Evolutionary conservation across 305 asterid species (phyloP).

Genomic region (Solanum aculeatissimum): DNA sequence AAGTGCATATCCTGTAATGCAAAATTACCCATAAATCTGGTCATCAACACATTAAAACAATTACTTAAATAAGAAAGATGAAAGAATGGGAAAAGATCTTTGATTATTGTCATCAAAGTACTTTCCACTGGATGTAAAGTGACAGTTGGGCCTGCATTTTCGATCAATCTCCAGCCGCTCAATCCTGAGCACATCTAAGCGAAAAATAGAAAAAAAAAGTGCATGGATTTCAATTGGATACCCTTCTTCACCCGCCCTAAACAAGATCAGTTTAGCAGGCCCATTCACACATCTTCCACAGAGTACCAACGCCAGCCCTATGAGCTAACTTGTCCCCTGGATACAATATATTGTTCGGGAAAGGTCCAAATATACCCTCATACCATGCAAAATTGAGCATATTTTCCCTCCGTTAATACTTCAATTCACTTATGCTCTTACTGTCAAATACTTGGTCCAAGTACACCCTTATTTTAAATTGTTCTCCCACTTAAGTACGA

Average conservation of each 20-base stretch:
- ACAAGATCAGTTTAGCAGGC: background rate
- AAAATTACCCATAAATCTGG: background rate
- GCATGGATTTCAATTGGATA: background rate
- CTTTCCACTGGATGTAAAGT: background rate
- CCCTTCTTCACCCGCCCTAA: background rate
- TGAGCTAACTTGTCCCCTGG: background rate
- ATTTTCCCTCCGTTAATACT: background rate
- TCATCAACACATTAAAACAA: background rate
- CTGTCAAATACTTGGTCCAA: background rate
- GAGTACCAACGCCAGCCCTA: background rate
- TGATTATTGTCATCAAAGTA: background rate
- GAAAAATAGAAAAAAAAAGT: background rate
- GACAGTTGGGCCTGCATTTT: background rate
- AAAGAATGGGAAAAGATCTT: background rate
- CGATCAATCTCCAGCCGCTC: background rate
- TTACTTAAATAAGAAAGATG: background rate
- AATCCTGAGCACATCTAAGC: background rate
- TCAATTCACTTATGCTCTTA: background rate
- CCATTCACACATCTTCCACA: background rate
- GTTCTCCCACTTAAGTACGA: background rate
- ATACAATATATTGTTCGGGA: background rate
- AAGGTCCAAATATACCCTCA: background rate
- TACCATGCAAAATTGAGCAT: background rate
- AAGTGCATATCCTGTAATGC: slow-evolving; percentile 47
- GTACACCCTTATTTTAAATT: background rate